A percentile compares a stretch with the other conserved stretches of the same genome.
Conservation (phyloP, 2,329 filamentous ascomycete genomes). For the Septoria petroselini region DNA sequence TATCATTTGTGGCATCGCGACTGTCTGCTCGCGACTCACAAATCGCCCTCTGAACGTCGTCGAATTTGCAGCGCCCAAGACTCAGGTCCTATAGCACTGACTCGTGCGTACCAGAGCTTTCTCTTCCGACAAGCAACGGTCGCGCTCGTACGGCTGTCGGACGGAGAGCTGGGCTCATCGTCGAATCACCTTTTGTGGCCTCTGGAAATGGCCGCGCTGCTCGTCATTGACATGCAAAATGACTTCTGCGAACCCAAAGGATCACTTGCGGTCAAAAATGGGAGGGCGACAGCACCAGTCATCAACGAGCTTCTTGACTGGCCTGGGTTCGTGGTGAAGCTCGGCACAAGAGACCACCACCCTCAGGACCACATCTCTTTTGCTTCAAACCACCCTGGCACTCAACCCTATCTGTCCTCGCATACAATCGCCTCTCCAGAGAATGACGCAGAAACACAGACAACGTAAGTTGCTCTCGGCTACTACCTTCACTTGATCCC, state of each 20-base stretch:
- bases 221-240: slow-evolving; percentile 58
- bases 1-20: no score
- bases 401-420: slow-evolving; percentile 64
- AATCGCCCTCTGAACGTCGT: no score
- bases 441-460: slow-evolving; percentile 62
- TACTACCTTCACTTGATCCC: background rate
- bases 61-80: no score
- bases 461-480: slow-evolving; percentile 42
- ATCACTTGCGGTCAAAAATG: slow-evolving; percentile 74
- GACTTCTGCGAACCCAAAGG: slow-evolving; percentile 90
- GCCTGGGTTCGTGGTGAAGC: slow-evolving; percentile 64
- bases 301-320: slow-evolving; percentile 73
- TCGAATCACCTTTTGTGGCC: no score
- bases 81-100: no score
- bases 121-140: no score
- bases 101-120: no score
- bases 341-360: slow-evolving; percentile 94
- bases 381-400: slow-evolving; percentile 69
- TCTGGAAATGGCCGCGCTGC: slow-evolving; percentile 13
- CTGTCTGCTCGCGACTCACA: no score
- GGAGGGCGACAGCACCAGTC: slow-evolving; percentile 63
- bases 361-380: slow-evolving; percentile 83
- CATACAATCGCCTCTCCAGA: slow-evolving; percentile 65
- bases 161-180: no score
- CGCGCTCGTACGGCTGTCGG: no score